phyloP scores from a whole-genome alignment of 345 rosid species.

The Capsella bursapastoris region DNA sequence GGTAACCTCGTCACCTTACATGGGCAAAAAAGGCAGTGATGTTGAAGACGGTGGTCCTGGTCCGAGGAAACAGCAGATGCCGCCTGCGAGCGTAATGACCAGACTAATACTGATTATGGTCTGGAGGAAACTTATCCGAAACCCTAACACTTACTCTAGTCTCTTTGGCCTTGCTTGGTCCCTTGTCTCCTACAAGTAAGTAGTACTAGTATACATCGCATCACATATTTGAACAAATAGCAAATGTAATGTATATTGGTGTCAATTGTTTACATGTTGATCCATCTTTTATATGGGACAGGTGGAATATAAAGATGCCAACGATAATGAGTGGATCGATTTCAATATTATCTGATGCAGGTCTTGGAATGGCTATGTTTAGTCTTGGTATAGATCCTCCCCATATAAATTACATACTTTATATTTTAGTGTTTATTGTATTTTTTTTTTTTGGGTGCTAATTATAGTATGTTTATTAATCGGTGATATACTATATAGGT shows the following conservation, averaged over 20 bases:
- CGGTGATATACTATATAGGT: slow-evolving; percentile 45
- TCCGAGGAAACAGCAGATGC: slow-evolving; percentile 62
- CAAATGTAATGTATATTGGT: neutral
- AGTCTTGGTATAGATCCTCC: slow-evolving; percentile 60
- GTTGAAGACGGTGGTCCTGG: slow-evolving; percentile 49
- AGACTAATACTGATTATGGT: slow-evolving; percentile 76
- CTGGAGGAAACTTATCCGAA: slow-evolving; percentile 76
- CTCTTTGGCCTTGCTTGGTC: slow-evolving; percentile 75
- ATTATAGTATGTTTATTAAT: neutral
- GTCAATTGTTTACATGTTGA: slow-evolving; percentile 7
- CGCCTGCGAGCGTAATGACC: slow-evolving; percentile 77
- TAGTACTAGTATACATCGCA: too few relatives aligned
- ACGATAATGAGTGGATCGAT: slow-evolving; percentile 69
- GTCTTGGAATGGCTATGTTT: slow-evolving; percentile 93
- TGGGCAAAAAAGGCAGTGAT: slow-evolving; percentile 49
- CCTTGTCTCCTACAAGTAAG: slow-evolving; percentile 64
- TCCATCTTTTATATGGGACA: slow-evolving; percentile 27
- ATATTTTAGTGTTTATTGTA: neutral
- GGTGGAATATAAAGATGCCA: slow-evolving; percentile 84
- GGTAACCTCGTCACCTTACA: slow-evolving; percentile 53
- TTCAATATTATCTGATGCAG: slow-evolving; percentile 73
- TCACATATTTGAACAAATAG: neutral
- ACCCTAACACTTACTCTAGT: slow-evolving; percentile 80
- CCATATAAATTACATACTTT: neutral
- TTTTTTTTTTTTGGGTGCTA: neutral